These are phyloP conservation scores for Pyrenophora seminiperda DNA, from an alignment of 2,329 filamentous ascomycete genomes.

Conservation along the genomic window DNA sequence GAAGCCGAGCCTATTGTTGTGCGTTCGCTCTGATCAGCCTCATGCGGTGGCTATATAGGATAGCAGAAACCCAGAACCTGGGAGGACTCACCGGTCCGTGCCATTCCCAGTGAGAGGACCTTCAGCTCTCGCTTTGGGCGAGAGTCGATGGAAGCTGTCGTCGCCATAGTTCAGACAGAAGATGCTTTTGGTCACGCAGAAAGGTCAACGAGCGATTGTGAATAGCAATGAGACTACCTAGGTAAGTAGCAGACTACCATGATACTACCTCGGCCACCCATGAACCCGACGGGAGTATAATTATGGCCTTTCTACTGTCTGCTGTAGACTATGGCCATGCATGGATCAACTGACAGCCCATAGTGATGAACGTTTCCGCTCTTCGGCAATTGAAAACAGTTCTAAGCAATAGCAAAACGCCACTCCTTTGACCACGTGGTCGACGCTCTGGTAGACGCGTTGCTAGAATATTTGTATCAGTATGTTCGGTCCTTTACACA, in stretches of 20 bases:
- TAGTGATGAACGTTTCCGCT: too few species aligned
- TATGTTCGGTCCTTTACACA: background rate
- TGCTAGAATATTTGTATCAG: background rate
- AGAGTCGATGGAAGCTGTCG: background rate
- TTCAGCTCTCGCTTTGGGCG: conserved; percentile 10
- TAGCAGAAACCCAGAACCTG: background rate
- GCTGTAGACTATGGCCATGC: background rate
- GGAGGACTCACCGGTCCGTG: conserved; percentile 4
- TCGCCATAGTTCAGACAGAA: background rate
- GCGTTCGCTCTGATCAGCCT: background rate
- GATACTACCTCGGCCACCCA: background rate
- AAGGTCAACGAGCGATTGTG: background rate
- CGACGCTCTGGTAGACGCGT: too few species aligned
- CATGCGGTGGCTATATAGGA: background rate
- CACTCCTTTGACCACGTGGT: background rate
- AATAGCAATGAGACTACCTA: background rate
- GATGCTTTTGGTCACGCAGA: background rate
- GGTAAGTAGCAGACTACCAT: too few species aligned
- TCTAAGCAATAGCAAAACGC: too few species aligned
- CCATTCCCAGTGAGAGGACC: conserved; percentile 7
- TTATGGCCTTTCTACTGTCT: background rate
- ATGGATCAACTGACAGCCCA: too few species aligned
- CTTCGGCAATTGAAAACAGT: too few species aligned
- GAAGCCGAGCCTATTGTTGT: conserved; percentile 7
- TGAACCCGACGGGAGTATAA: background rate